A percentile compares a stretch with the other conserved stretches of the same genome.
phyloP scores from a whole-genome alignment of 768 basidiomycete genomes.

The Lactifluus volemus region DNA sequence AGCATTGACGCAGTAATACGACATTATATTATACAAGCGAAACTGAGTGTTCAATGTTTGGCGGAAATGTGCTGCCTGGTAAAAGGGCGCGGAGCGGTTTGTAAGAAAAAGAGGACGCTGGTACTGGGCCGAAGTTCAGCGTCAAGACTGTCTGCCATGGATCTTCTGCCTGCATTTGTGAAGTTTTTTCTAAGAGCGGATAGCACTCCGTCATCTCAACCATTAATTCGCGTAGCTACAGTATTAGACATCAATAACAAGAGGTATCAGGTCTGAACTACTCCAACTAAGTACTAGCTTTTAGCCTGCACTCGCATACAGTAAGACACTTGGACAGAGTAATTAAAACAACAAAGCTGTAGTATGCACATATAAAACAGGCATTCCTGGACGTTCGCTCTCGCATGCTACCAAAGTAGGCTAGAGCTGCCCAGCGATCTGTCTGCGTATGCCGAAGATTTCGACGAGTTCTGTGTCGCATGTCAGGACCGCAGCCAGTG shows the following conservation, averaged over 20 bases:
- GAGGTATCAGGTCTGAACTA: too few relatives aligned
- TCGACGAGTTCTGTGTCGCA: conserved; percentile 13
- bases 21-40: background rate
- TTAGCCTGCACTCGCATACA: background rate
- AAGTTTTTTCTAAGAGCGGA: too few relatives aligned
- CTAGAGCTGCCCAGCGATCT: background rate
- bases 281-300: too few relatives aligned
- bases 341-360: background rate
- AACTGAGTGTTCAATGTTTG: background rate
- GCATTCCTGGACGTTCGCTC: background rate
- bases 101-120: background rate
- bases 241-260: too few relatives aligned
- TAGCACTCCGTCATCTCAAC: background rate
- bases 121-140: too few relatives aligned
- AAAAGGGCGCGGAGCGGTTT: too few relatives aligned
- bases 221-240: too few relatives aligned
- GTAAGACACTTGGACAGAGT: background rate
- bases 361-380: background rate
- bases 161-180: too few relatives aligned
- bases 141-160: too few relatives aligned
- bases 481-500: background rate
- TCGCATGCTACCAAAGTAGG: too few relatives aligned
- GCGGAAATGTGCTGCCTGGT: background rate
- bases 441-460: conserved; percentile 16
- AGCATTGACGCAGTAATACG: background rate